These are phyloP conservation scores for Solanum appendiculatum DNA, from an alignment of 257 asterid species.

Conservation along the genomic window DNA sequence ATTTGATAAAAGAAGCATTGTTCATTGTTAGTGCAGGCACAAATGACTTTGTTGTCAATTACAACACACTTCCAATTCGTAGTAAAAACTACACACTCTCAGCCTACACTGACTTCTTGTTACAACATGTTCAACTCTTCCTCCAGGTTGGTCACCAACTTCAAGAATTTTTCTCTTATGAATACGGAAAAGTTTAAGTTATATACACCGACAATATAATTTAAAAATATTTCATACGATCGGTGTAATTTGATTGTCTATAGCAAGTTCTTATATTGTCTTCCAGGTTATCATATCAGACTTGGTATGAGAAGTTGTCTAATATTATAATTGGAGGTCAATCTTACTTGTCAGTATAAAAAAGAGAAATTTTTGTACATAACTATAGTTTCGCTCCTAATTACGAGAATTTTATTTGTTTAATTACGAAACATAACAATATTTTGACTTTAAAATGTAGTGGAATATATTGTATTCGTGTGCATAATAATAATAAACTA, in stretches of 20 bases:
- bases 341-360: background rate
- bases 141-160: slow-evolving; percentile 35
- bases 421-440: too few species aligned
- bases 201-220: background rate
- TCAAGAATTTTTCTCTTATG: background rate
- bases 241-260: background rate
- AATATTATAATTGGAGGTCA: background rate
- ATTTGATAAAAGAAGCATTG: slow-evolving; percentile 32
- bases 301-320: background rate
- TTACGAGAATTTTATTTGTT: background rate
- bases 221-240: background rate
- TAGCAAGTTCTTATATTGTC: background rate
- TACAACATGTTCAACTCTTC: slow-evolving; percentile 17
- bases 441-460: too few species aligned
- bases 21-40: slow-evolving; percentile 70
- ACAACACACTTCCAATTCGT: slow-evolving; percentile 49
- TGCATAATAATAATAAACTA: background rate
- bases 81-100: slow-evolving; percentile 32
- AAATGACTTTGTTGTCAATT: slow-evolving; percentile 61
- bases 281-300: background rate
- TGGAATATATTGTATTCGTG: background rate
- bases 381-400: too few species aligned
- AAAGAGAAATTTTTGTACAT: too few species aligned
- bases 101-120: slow-evolving; percentile 34
- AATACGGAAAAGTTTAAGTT: background rate